Percentiles rank a stretch among this genome's conserved stretches.
phyloP scores from a whole-genome alignment of 345 rosid species.

The Salix arbutifolia region DNA sequence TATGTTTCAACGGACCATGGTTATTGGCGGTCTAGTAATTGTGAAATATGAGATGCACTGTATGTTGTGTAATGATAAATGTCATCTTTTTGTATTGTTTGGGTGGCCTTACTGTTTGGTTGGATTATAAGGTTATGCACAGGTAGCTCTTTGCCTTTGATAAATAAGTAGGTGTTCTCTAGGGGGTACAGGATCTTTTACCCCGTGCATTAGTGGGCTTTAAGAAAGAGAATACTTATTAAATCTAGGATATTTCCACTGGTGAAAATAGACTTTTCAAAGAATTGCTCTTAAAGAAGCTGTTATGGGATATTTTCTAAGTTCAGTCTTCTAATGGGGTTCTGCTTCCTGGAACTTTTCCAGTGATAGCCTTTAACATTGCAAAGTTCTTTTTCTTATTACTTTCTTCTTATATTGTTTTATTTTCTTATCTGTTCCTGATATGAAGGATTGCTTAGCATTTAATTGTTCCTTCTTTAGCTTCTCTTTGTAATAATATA shows the following conservation, averaged over 20 bases:
- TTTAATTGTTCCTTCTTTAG: background rate
- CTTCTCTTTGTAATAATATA: background rate
- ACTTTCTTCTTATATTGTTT: background rate
- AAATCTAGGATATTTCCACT: background rate
- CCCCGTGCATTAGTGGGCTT: background rate
- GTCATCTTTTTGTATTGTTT: background rate
- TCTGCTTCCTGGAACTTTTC: background rate
- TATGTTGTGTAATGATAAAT: too few species aligned
- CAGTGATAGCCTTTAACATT: background rate
- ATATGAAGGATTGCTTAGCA: background rate
- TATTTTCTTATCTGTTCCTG: background rate
- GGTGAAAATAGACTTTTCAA: background rate
- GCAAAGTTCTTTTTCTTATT: background rate
- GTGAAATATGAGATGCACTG: too few species aligned
- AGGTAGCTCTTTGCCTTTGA: background rate
- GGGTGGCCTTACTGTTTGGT: background rate
- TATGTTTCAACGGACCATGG: background rate
- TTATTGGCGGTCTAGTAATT: background rate
- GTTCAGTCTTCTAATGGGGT: background rate
- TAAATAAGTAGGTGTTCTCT: background rate
- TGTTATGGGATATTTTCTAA: background rate
- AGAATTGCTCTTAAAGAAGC: background rate
- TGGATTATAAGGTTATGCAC: background rate
- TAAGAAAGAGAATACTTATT: background rate
- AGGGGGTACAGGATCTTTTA: background rate